Percentiles rank a stretch among this genome's conserved stretches.
Conservation (phyloP, 768 basidiomycete genomes). For the Mycena latifolia region DNA sequence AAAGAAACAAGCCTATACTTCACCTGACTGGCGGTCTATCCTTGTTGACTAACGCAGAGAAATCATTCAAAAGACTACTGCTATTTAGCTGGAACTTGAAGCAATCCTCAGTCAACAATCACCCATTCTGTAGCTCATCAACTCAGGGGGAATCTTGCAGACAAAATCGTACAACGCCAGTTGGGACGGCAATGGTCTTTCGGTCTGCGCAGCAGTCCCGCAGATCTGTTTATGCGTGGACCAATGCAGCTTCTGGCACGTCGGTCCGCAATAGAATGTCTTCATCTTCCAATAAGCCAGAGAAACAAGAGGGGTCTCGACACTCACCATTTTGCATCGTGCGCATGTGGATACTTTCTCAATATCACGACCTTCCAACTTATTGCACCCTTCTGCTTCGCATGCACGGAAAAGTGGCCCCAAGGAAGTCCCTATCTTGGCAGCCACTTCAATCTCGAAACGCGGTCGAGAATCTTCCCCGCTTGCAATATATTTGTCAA, state of each 20-base stretch:
- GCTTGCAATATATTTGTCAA: constrained; percentile 41
- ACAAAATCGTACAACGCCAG: neutral
- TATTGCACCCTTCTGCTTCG: constrained; percentile 36
- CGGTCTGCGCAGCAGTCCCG: constrained; percentile 1
- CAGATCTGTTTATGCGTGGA: constrained; percentile 29
- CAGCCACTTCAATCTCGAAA: constrained; percentile 38
- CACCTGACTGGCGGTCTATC: no score
- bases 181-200: constrained; percentile 21
- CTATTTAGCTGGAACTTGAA: no score
- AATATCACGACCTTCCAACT: constrained; percentile 32
- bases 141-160: no score
- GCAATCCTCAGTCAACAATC: no score
- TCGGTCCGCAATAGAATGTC: constrained; percentile 38
- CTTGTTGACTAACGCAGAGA: no score
- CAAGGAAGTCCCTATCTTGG: constrained; percentile 39
- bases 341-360: constrained; percentile 36
- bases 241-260: constrained; percentile 38
- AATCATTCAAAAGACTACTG: no score
- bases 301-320: no score
- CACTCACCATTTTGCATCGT: constrained; percentile 42
- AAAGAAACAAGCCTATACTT: no score
- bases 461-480: constrained; percentile 30
- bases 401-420: constrained; percentile 40
- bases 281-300: constrained; percentile 4
- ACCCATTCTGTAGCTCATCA: no score